phyloP scores from a whole-genome alignment of 768 basidiomycete genomes.

The Termitomyces sp. region DNA sequence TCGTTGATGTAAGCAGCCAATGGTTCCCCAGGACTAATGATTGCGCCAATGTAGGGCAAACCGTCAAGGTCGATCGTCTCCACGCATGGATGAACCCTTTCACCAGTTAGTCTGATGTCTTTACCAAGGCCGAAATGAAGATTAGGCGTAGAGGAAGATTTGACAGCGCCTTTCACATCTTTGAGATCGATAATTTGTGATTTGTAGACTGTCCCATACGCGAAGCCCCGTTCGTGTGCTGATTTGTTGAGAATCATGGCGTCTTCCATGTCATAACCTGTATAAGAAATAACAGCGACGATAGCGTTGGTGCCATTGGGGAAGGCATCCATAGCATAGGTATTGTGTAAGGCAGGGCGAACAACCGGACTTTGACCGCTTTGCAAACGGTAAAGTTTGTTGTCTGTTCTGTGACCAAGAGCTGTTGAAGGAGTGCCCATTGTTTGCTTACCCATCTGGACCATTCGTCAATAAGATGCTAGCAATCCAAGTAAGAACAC shows the following conservation, averaged over 20 bases:
- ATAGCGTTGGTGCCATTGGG: slow-evolving; percentile 98
- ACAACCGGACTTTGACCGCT: slow-evolving; percentile 94
- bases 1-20: slow-evolving; percentile 89
- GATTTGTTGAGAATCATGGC: slow-evolving; percentile 99
- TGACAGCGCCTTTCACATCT: slow-evolving; percentile 65
- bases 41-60: slow-evolving; percentile 71
- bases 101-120: slow-evolving; percentile 57
- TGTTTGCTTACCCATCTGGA: slow-evolving; percentile 98
- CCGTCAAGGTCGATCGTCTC: slow-evolving; percentile 78
- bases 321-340: slow-evolving; percentile 97
- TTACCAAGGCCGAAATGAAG: slow-evolving; percentile 88
- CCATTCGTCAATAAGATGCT: neutral
- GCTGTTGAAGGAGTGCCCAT: slow-evolving; percentile 99
- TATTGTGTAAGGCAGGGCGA: slow-evolving; percentile 85
- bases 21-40: slow-evolving; percentile 68
- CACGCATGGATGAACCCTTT: slow-evolving; percentile 34
- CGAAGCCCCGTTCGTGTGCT: slow-evolving; percentile 96
- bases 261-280: slow-evolving; percentile 99
- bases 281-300: slow-evolving; percentile 99
- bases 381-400: slow-evolving; percentile 96
- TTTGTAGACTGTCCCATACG: slow-evolving; percentile 95
- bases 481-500: neutral
- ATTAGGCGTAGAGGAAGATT: slow-evolving; percentile 48
- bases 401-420: slow-evolving; percentile 89
- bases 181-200: slow-evolving; percentile 88